Percentiles rank a stretch among this genome's conserved stretches.
phyloP scores from a whole-genome alignment of 176 grass and related monocot species.

The Olyra latifolia region DNA sequence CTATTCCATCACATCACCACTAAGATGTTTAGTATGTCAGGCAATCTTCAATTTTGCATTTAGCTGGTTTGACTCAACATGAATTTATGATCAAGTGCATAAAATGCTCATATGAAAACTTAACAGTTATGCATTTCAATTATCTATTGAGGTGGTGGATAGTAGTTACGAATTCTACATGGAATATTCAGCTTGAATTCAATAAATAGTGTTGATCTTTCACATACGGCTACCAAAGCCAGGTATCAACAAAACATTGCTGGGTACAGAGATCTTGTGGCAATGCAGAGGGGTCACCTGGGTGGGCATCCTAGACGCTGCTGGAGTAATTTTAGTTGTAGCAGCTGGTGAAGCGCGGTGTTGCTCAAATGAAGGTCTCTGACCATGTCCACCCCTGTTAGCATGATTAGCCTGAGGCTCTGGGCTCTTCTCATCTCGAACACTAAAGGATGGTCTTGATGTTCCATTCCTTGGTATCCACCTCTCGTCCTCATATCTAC shows the following conservation, averaged over 20 bases:
- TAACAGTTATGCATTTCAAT: not conserved
- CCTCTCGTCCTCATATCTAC: conserved; percentile 98
- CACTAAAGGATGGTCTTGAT: conserved; percentile 33
- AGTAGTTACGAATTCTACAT: conserved; percentile 2
- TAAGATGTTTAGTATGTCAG: not conserved
- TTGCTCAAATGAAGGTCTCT: conserved; percentile 65
- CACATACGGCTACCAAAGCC: not conserved
- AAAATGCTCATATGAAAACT: not conserved
- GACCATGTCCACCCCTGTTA: conserved; percentile 46
- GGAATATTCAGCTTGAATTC: conserved; percentile 15
- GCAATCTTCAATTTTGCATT: not conserved
- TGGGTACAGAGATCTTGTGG: conserved; percentile 3
- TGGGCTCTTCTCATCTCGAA: conserved; percentile 55
- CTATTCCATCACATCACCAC: not conserved
- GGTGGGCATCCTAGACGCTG: conserved; percentile 51
- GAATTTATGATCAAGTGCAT: not conserved
- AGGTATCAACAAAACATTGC: not conserved
- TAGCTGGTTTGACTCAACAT: not conserved
- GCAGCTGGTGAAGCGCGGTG: conserved; percentile 38
- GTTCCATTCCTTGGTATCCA: conserved; percentile 83
- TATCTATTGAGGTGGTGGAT: not conserved
- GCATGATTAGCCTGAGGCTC: conserved; percentile 45
- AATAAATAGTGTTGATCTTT: conserved; percentile 9
- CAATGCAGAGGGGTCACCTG: conserved; percentile 44
- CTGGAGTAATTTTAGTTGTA: conserved; percentile 51